Evolutionary conservation across 2,329 filamentous ascomycete genomes (phyloP).

Genomic region (Rhynchosporium agropyri): DNA sequence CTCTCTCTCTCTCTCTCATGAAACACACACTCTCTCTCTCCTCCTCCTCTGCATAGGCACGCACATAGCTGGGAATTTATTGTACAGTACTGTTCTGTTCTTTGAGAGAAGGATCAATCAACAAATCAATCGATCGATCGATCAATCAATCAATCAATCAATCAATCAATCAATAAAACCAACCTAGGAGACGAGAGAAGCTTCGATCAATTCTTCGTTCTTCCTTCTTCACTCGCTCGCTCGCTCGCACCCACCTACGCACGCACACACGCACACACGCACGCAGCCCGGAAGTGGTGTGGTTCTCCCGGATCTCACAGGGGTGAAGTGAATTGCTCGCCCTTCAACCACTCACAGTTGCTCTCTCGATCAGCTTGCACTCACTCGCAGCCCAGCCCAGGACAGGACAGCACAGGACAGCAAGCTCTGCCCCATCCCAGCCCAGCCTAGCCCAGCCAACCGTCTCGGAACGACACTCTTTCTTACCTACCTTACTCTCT

Average conservation of each 20-base stretch:
- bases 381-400: not conserved
- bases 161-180: no score
- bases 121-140: no score
- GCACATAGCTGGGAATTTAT: no score
- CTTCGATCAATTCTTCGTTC: no score
- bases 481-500: no score
- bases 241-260: not conserved
- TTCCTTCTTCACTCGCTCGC: not conserved
- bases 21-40: not conserved
- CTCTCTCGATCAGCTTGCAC: not conserved
- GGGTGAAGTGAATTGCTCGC: constrained; percentile 10
- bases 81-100: no score
- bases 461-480: constrained; percentile 18
- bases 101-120: no score
- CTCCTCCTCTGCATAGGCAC: not conserved
- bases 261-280: not conserved
- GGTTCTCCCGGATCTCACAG: constrained; percentile 16
- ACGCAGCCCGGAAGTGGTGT: constrained; percentile 12
- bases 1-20: not conserved
- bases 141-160: no score
- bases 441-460: constrained; percentile 7
- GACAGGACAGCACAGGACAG: not conserved
- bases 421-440: not conserved
- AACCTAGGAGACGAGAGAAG: no score
- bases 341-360: not conserved